These are phyloP conservation scores for Glaciozyma martinii DNA, from an alignment of 768 basidiomycete genomes.

Conservation along the genomic window DNA sequence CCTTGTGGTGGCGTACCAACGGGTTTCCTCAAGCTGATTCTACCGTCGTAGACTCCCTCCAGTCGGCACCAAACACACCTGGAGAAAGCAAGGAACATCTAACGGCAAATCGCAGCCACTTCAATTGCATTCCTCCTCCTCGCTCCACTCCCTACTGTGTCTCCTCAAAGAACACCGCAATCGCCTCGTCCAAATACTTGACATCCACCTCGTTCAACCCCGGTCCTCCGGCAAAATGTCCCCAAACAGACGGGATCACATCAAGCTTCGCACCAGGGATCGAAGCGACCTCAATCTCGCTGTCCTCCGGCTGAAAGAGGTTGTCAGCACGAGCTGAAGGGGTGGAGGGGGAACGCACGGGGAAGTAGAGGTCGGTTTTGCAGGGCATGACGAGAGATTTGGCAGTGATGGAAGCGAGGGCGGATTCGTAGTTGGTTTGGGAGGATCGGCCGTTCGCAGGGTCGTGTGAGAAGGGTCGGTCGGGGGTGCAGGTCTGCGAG, in stretches of 20 bases:
- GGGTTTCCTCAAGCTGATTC: no score
- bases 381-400: neutral
- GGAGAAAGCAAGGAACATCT: no score
- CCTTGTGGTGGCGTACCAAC: no score
- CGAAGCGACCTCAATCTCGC: conserved; percentile 1
- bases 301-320: neutral
- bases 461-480: conserved; percentile 1
- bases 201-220: neutral
- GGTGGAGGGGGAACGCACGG: neutral
- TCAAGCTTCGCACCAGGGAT: neutral
- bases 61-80: no score
- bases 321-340: neutral
- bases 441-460: neutral
- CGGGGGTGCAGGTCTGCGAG: conserved; percentile 1
- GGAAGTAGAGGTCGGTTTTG: conserved; percentile 1
- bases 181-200: neutral
- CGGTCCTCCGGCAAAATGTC: neutral
- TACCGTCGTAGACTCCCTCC: no score
- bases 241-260: neutral
- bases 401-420: conserved; percentile 1
- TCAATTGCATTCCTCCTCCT: neutral
- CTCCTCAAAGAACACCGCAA: neutral
- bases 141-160: neutral
- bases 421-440: neutral
- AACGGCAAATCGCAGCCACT: no score